These are phyloP conservation scores for Kodamaea sp. DNA, from an alignment of 1,139 yeast species.

Conservation along the genomic window DNA sequence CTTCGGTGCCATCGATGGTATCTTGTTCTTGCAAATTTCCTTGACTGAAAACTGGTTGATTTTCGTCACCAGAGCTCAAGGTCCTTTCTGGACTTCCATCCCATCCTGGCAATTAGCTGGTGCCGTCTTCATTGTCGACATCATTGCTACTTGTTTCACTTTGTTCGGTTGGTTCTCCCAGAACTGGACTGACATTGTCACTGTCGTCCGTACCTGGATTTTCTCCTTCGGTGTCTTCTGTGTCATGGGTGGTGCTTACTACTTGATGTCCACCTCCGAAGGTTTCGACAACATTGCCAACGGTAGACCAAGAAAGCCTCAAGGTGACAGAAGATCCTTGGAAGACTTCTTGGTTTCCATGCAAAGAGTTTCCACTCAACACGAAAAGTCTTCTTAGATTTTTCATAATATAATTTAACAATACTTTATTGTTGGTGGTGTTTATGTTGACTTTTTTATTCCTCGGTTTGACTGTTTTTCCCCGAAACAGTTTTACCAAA, in stretches of 20 bases:
- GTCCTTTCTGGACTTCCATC: constrained; percentile 90
- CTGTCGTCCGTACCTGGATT: constrained; percentile 90
- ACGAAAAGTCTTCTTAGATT: constrained; percentile 65
- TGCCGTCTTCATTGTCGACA: constrained; percentile 86
- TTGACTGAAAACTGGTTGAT: constrained; percentile 95
- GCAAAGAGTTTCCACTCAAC: constrained; percentile 98
- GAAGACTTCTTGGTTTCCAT: constrained; percentile 96
- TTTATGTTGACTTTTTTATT: constrained; percentile 9
- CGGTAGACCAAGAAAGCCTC: constrained; percentile 75
- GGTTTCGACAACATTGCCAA: constrained; percentile 92
- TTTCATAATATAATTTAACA: not conserved
- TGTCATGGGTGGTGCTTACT: constrained; percentile 95
- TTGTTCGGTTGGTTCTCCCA: constrained; percentile 98
- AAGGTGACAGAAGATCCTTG: constrained; percentile 71
- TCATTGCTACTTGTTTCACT: constrained; percentile 87
- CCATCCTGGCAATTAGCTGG: constrained; percentile 96
- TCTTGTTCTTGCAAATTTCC: constrained; percentile 87
- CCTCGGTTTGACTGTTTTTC: constrained; percentile 3
- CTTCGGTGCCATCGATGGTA: constrained; percentile 92
- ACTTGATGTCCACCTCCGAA: constrained; percentile 84
- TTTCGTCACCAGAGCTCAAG: constrained; percentile 92
- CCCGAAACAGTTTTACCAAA: constrained; percentile 3
- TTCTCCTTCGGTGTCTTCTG: constrained; percentile 97
- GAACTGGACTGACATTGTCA: constrained; percentile 95
- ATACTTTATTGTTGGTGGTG: constrained; percentile 9